These are phyloP conservation scores for Chrysoporthe deuterocubensis DNA, from an alignment of 2,329 filamentous ascomycete species.

Conservation along the genomic window DNA sequence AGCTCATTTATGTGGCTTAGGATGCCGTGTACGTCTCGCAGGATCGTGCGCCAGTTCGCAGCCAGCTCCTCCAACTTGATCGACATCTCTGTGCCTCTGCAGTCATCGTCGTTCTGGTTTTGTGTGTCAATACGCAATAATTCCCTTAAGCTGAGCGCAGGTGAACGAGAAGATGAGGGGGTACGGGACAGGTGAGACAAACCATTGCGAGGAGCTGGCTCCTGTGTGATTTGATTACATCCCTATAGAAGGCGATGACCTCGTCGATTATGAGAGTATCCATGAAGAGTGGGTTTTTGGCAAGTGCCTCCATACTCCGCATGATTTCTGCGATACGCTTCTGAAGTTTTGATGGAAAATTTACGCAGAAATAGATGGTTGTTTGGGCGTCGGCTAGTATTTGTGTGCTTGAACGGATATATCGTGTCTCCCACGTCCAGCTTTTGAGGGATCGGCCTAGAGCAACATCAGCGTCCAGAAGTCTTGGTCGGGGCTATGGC, in stretches of 20 bases:
- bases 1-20: constrained; percentile 25
- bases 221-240: constrained; percentile 25
- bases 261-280: constrained; percentile 29
- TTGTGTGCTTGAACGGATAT: constrained; percentile 22
- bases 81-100: constrained; percentile 21
- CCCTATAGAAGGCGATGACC: constrained; percentile 27
- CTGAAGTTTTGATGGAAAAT: constrained; percentile 21
- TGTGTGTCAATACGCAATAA: not conserved
- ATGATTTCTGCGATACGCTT: constrained; percentile 22
- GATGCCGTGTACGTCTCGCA: constrained; percentile 19
- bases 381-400: constrained; percentile 21
- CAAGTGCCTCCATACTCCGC: constrained; percentile 23
- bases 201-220: constrained; percentile 27
- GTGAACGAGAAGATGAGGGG: not conserved
- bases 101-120: constrained; percentile 22
- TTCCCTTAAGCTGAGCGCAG: not conserved
- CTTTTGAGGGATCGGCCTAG: constrained; percentile 16
- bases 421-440: constrained; percentile 27
- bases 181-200: not conserved
- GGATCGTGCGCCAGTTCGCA: constrained; percentile 25
- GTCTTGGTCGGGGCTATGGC: not conserved
- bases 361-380: constrained; percentile 25
- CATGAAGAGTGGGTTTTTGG: constrained; percentile 27
- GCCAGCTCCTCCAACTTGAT: constrained; percentile 25
- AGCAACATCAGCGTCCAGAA: not conserved